Base-by-base conservation (phyloP, 306 rosid species). In the Vigna hirtella region DNA sequence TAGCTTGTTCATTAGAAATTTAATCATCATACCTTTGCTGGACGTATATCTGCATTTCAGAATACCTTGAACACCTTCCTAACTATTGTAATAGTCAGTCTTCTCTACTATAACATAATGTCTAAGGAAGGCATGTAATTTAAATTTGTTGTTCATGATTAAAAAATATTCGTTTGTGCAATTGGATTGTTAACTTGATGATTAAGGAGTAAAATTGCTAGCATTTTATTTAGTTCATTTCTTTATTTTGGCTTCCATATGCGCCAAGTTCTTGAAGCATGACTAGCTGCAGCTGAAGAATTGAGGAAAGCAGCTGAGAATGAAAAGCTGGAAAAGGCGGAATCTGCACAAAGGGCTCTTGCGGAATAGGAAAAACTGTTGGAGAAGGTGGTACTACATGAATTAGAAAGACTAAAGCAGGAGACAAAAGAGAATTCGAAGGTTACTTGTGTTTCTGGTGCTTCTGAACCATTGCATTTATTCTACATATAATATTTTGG, bases 381-480 rank as follows among this genome's bases (percentile, higher is more conserved):
- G 98, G 94, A 91, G 88, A 86, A 84, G 84, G 93, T 20, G 22
- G 22, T 95, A 47, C 84, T 77, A 53, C 79, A 80, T 50, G 96
- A 88, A 76, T 83, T 93, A 4, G 57, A 4, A 75, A 74, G 82
- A 57, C 86, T 93, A 81, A 83, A 85, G 56, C 85, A 79, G 81
- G 93, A 87, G 66, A 97, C 96, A 0, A 90, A 91, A 43, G 94
- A 89, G 81, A 93, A 93, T 79, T 83, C 97, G 5, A 91, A 89
- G 96, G 98, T 89, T 79, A 63, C 65, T 64, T 74, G 75, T 52
- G 10, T 77, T 61, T 53, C 10, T 61, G 20, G n/a, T 58, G 18
- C 74, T 40, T 40, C 49, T 38, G 70, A 53, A 56, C 34, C 34
- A 71, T 28, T 79, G 83, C 13, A 22, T 73, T 49, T 63, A 73